These are phyloP conservation scores for Camillea tinctor DNA, from an alignment of 2,329 filamentous ascomycete genomes.

Conservation along the genomic window DNA sequence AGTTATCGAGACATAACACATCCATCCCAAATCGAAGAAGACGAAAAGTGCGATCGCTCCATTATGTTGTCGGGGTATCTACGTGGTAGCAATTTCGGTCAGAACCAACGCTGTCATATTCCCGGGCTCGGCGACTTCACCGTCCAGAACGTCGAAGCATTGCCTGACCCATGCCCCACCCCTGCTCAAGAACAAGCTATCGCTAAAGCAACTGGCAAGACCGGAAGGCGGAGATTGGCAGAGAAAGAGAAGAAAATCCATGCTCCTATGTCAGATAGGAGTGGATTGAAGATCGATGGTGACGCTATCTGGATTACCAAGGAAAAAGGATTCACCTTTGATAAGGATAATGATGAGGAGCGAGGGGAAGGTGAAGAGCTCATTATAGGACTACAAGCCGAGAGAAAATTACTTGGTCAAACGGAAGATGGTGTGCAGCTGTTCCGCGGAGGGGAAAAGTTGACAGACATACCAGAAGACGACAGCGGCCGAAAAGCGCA, in stretches of 20 bases:
- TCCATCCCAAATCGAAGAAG: conserved; percentile 83
- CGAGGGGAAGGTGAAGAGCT: conserved; percentile 94
- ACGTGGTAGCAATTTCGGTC: conserved; percentile 88
- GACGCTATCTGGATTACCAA: conserved; percentile 88
- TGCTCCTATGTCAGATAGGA: conserved; percentile 97
- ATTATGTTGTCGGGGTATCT: conserved; percentile 92
- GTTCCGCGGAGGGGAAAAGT: conserved; percentile 73
- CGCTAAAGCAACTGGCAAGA: conserved; percentile 81
- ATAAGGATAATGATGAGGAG: conserved; percentile 66
- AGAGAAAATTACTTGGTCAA: conserved; percentile 78
- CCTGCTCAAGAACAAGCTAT: conserved; percentile 85
- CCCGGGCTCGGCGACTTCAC: conserved; percentile 89
- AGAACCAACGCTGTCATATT: conserved; percentile 85
- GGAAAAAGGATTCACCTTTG: conserved; percentile 73
- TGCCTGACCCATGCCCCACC: conserved; percentile 94
- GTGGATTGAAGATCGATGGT: conserved; percentile 92
- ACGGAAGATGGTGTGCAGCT: conserved; percentile 80
- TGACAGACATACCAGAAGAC: conserved; percentile 59
- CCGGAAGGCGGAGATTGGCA: conserved; percentile 74
- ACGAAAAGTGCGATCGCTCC: conserved; percentile 86
- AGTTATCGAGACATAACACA: conserved; percentile 94
- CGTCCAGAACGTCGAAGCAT: conserved; percentile 76
- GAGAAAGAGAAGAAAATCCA: conserved; percentile 97
- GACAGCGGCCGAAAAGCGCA: conserved; percentile 62
- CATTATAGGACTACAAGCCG: conserved; percentile 83